These are phyloP conservation scores for Cylindrotheca closterium DNA, from an alignment of 108 stramenopile genomes.

Conservation along the genomic window DNA sequence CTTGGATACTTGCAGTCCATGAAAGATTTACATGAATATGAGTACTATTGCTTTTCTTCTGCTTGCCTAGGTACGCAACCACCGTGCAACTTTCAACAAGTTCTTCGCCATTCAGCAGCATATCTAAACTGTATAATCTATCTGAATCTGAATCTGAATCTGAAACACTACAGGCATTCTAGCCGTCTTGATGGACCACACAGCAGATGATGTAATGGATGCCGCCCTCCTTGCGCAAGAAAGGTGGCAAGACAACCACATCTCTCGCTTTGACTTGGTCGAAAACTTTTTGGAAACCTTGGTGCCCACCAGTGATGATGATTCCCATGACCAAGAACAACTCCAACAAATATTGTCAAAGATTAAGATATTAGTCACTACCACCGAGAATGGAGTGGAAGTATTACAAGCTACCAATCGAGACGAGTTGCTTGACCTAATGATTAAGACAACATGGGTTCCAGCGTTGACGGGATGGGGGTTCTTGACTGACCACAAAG, in stretches of 20 bases:
- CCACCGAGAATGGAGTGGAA: constrained; percentile 3
- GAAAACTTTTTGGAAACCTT: constrained; percentile 13
- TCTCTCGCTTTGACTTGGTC: constrained; percentile 17
- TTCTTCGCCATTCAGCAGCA: background rate
- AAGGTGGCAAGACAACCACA: constrained; percentile 2
- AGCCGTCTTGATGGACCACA: constrained; percentile 22
- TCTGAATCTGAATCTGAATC: background rate
- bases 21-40: constrained; percentile 10
- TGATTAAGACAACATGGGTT: constrained; percentile 23
- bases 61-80: constrained; percentile 16
- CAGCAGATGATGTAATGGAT: constrained; percentile 13
- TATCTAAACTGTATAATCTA: background rate
- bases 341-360: constrained; percentile 13
- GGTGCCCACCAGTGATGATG: constrained; percentile 3
- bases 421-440: constrained; percentile 17
- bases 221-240: constrained; percentile 13
- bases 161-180: constrained; percentile 8
- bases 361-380: constrained; percentile 22
- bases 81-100: background rate
- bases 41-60: constrained; percentile 30
- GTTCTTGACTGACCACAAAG: constrained; percentile 1
- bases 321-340: background rate
- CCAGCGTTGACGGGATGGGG: constrained; percentile 20
- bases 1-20: constrained; percentile 27
- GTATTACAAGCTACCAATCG: constrained; percentile 14